A percentile compares a stretch with the other conserved stretches of the same genome.
These are phyloP conservation scores for Thalassiosira hispida DNA, from an alignment of 352 stramenopile genomes.

Conservation along the genomic window DNA sequence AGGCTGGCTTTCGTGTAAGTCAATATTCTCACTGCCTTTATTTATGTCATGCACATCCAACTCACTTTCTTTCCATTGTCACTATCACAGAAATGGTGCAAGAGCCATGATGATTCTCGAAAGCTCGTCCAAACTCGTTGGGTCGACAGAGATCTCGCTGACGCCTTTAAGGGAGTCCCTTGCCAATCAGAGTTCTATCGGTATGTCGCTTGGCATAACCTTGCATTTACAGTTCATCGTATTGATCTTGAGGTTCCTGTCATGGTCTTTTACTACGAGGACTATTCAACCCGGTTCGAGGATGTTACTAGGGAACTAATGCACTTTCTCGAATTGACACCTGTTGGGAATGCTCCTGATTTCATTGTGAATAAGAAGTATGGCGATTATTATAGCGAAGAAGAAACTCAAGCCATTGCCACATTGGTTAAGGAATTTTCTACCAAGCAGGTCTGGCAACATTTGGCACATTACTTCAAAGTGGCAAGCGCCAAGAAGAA, in stretches of 20 bases:
- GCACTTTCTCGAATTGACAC: conserved; percentile 55
- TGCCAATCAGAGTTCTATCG: conserved; percentile 60
- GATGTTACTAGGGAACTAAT: conserved; percentile 41
- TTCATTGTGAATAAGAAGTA: conserved; percentile 61
- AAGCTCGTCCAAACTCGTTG: conserved; percentile 24
- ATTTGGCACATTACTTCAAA: conserved; percentile 24
- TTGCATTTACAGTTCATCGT: conserved; percentile 37
- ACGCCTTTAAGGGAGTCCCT: conserved; percentile 29
- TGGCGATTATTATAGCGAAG: conserved; percentile 48
- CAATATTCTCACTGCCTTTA: not conserved
- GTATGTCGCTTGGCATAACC: conserved; percentile 68
- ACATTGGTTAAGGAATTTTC: conserved; percentile 33
- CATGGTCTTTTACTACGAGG: conserved; percentile 58
- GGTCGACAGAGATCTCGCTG: conserved; percentile 38
- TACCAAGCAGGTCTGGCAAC: conserved; percentile 29
- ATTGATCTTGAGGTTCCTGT: conserved; percentile 46
- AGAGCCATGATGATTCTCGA: not conserved
- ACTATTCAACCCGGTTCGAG: conserved; percentile 55
- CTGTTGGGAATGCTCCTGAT: conserved; percentile 6
- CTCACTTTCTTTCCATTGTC: not conserved
- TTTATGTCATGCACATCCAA: conserved; percentile 3
- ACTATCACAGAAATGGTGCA: conserved; percentile 31
- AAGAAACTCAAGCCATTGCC: conserved; percentile 10
- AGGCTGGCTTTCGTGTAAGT: conserved; percentile 33
- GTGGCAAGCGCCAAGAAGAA: no score